Base-by-base conservation (phyloP, 108 stramenopile species). In the Pelagomonas calceolata region DNA sequence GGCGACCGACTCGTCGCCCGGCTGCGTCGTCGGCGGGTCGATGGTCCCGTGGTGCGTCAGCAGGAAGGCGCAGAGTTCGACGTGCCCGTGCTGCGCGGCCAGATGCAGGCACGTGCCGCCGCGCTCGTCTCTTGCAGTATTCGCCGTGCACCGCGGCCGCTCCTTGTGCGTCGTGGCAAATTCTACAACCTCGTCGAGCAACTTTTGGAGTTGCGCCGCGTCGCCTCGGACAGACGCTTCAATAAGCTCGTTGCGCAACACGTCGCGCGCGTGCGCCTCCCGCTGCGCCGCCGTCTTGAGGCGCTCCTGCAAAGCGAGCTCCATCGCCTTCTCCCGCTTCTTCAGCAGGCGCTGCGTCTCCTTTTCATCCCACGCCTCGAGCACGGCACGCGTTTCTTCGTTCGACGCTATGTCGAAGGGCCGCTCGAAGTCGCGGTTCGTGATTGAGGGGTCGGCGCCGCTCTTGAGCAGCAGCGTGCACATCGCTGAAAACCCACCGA, bases 241-340 rank as follows among this genome's bases (percentile, higher is more conserved):
- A 18, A 74, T 68, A 30, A 78, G 63, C 37, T 81, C 80, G 35
- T 67, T 15, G 12, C 77, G 73, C 32, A 81, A 60, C 34, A 75
- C 63, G 9, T 5, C 12, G 30, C 77, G 68, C 32, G 80, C 80
- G 21, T 71, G 63, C 15, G 69, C 73, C 34, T 81, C 80, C 9
- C 80, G 66, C 35, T 81, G 77, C 26, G 80, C 80, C 4, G 80
- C 76, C 16, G 80, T 77, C 29, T 36, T 70, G 45, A 81, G 73
- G 12, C 80, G 76, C 63, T 34, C 36, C 65, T 81, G 77, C 30
- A 78, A 33, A 31, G 64, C 63, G 33, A 35, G 30, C 34, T 63
- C n/a, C 17, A 74, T 74, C 36, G 67, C 36, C 16, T 21, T 31
- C 64, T 30, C 46, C 29, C 80, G 67, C 60, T 72, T 36, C n/a